Conservation (phyloP, 345 rosid species). For the Arabidopsis suecica region DNA sequence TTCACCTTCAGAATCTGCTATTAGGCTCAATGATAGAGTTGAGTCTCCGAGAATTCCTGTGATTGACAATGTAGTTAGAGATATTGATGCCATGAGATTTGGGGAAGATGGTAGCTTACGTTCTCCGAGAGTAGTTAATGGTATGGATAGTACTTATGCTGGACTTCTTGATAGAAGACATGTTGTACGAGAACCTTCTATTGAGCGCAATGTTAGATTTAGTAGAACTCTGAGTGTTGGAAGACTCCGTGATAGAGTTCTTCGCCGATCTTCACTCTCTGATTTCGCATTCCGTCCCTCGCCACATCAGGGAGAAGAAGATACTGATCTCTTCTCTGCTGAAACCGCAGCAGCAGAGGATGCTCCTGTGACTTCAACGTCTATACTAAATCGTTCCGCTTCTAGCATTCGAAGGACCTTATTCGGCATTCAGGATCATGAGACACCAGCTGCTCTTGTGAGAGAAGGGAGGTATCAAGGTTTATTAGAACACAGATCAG, state of each 20-base stretch:
- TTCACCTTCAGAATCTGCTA: slow-evolving; percentile 45
- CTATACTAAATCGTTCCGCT: slow-evolving; percentile 53
- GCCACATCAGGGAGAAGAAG: slow-evolving; percentile 57
- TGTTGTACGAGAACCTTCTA: slow-evolving; percentile 63
- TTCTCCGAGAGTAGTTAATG: slow-evolving; percentile 50
- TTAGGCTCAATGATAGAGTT: slow-evolving; percentile 43
- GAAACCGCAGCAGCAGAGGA: slow-evolving; percentile 52
- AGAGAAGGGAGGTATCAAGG: slow-evolving; percentile 88
- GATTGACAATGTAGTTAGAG: slow-evolving; percentile 43
- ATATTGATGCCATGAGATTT: slow-evolving; percentile 41
- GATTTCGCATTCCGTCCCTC: slow-evolving; percentile 61
- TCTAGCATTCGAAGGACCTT: slow-evolving; percentile 57
- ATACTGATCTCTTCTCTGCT: slow-evolving; percentile 52
- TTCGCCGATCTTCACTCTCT: slow-evolving; percentile 73
- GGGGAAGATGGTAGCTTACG: slow-evolving; percentile 48
- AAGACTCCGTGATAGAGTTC: slow-evolving; percentile 96
- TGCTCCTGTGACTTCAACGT: slow-evolving; percentile 42
- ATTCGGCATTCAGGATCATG: slow-evolving; percentile 62
- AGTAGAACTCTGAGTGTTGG: slow-evolving; percentile 97
- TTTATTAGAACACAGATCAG: slow-evolving; percentile 83
- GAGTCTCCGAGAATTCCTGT: slow-evolving; percentile 48
- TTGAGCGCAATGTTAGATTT: slow-evolving; percentile 80
- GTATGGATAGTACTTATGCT: slow-evolving; percentile 50
- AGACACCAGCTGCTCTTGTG: slow-evolving; percentile 60
- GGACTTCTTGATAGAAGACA: slow-evolving; percentile 63